phyloP scores from a whole-genome alignment of 2,329 filamentous ascomycete species.

The Trichoderma koningiopsis region DNA sequence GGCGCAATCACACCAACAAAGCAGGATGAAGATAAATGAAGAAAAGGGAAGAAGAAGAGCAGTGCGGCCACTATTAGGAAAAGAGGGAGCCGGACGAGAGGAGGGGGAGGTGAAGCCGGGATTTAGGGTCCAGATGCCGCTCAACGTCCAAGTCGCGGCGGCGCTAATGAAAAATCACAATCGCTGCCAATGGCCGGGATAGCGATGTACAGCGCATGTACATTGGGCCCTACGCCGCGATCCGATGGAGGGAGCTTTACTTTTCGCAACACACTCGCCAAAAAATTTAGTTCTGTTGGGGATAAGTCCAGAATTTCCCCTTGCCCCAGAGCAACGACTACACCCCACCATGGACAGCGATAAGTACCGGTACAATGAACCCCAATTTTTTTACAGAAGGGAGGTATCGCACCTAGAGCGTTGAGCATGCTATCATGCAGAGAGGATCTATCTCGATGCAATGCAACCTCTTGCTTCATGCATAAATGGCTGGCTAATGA shows the following conservation, averaged over 20 bases:
- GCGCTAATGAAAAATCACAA: constrained; percentile 27
- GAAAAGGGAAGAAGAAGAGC: constrained; percentile 15
- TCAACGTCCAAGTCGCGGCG: constrained; percentile 25
- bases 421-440: constrained; percentile 19
- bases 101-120: constrained; percentile 26
- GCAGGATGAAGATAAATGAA: constrained; percentile 7
- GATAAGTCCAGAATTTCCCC: constrained; percentile 34
- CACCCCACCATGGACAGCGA: constrained; percentile 14
- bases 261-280: constrained; percentile 28
- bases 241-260: constrained; percentile 24
- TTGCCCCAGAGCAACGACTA: constrained; percentile 21
- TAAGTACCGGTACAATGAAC: constrained; percentile 21
- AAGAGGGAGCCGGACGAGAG: constrained; percentile 24
- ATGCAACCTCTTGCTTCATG: background rate
- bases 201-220: constrained; percentile 18
- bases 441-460: background rate
- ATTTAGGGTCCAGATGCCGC: constrained; percentile 26
- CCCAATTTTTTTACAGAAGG: background rate
- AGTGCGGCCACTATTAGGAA: constrained; percentile 24
- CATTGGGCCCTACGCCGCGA: constrained; percentile 9
- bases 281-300: constrained; percentile 48
- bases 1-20: constrained; percentile 21
- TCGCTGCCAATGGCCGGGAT: background rate
- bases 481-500: background rate
- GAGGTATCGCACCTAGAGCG: constrained; percentile 1